Percentiles rank a stretch among this genome's conserved stretches.
Conservation (phyloP, 352 stramenopile genomes). For the Peronosclerospora sorghi region DNA sequence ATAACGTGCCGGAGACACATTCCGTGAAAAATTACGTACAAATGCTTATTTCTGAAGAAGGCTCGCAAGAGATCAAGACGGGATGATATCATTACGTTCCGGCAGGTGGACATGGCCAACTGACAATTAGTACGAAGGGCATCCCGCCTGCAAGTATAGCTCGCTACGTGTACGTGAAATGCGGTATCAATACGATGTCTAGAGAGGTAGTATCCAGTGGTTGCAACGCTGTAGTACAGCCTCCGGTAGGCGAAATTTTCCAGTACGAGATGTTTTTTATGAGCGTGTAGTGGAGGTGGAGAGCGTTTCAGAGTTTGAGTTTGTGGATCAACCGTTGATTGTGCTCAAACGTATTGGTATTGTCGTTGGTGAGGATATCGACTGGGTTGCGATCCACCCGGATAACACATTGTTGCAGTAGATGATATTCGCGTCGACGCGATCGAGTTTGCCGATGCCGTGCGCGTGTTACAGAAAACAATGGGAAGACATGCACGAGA, state of each 20-base stretch:
- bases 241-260: conserved; percentile 79
- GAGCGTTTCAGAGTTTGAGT: conserved; percentile 79
- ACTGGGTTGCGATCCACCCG: conserved; percentile 66
- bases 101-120: conserved; percentile 42
- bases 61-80: conserved; percentile 61
- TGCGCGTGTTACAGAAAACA: conserved; percentile 80
- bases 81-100: conserved; percentile 71
- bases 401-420: conserved; percentile 84
- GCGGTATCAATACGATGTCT: conserved; percentile 80
- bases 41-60: conserved; percentile 64
- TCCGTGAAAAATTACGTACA: conserved; percentile 83
- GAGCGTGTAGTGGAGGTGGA: conserved; percentile 83
- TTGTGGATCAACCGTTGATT: conserved; percentile 78
- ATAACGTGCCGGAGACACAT: conserved; percentile 67
- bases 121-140: conserved; percentile 71
- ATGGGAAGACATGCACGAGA: conserved; percentile 78
- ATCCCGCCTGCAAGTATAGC: conserved; percentile 53
- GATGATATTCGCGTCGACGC: conserved; percentile 80
- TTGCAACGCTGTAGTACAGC: conserved; percentile 75
- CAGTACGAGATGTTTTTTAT: conserved; percentile 84
- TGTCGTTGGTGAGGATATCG: conserved; percentile 57
- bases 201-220: conserved; percentile 73
- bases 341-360: conserved; percentile 81
- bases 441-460: conserved; percentile 69
- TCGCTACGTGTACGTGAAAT: conserved; percentile 81